Evolutionary conservation across 805 yeast species (phyloP), one percentile per base, ranked within the genome.

Genomic region (Hanseniaspora thailandica): DNA sequence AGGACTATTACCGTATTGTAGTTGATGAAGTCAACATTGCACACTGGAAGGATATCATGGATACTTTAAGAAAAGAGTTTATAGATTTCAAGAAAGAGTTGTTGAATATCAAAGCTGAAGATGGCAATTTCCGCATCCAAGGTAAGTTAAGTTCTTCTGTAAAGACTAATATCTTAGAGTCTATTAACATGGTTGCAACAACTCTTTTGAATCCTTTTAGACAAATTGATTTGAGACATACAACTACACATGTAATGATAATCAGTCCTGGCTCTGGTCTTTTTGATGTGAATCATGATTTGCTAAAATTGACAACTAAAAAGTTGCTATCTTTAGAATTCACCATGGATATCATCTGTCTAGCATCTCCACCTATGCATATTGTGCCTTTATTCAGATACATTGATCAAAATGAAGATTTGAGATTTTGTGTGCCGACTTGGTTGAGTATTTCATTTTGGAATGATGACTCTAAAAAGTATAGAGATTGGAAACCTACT

Each of bases 381-480:
- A 80, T 85, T 3, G 93, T 93, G 1, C 99, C 99, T 0, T 66
- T 93, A 34, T 84, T 94, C 59, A 67, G 97, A 50, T 86, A 80
- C 61, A 66, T 78, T 55, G 82, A 80, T 58, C 63, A 68, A 40
- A 71, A 72, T 38, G 71, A 74, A 17, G 69, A 69, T 28, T 63
- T 82, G 12, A 75, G 77, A 39, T 85, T 85, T 62, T 84, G 94
- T 63, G 84, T 88, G 10, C 98, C 99, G 1, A 83, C 85, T 46
- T 93, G 98, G 97, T 77, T 93, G 61, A 96, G 94, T 63, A 83
- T 89, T 13, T 88, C 96, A 0, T 93, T 84, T 62, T 93, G 95
- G 85, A 79, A 76, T 52, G 86, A 83, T 47, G 63, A 67, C 36
- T 62, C 60, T 54, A 70, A 63, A 66, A 67, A 60, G 25, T 71